Base-by-base conservation (phyloP, 2,329 filamentous ascomycete genomes). In the Botryosphaeria dothidea region DNA sequence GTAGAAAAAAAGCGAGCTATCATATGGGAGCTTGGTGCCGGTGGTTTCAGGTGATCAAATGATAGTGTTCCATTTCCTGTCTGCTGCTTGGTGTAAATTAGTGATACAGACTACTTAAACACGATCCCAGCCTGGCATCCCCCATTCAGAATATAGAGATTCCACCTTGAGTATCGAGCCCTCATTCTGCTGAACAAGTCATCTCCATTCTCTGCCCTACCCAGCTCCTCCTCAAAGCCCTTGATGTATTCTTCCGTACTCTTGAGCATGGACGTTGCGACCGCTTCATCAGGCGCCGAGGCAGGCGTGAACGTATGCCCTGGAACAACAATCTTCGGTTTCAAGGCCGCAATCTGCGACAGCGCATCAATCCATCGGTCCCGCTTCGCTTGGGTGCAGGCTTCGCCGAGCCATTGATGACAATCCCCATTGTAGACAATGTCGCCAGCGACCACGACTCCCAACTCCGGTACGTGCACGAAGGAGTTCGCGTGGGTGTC, bases 371-470 rank as follows among this genome's bases (percentile, higher is more conserved):
- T 69, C 78, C 78, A 80, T 4, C 71, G 67, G 6, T 69, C 62
- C 0, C 77, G 68, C 62, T 73, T 72, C 1, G 69, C 69, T 2
- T 70, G 66, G 1, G 75, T 80, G 43, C 72, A 73, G 0, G 73
- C 72, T 57, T 79, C 77, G 2, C 67, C 70, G 0, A 80, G 68
- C 66, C 72, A 74, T 66, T 77, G 75, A 51, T 79, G 74, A 3
- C 73, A 70, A 21, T 77, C 69, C 0, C 76, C 75, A 11, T 48
- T 48, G 62, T 80, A 80, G 0, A 79, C 75, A 23, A 75, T 73
- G 65, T 81, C 79, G 0, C 79, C 79, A 0, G 71, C 72, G 1
- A 78, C 75, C 0, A 73, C 79, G 2, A 81, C 71, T 2, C 65
- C 65, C 0, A 81, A 51, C 13, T 70, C 68, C 0, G 78, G 78